phyloP scores from a whole-genome alignment of 2,329 filamentous ascomycete species.

The Pestalotiopsis sp. region DNA sequence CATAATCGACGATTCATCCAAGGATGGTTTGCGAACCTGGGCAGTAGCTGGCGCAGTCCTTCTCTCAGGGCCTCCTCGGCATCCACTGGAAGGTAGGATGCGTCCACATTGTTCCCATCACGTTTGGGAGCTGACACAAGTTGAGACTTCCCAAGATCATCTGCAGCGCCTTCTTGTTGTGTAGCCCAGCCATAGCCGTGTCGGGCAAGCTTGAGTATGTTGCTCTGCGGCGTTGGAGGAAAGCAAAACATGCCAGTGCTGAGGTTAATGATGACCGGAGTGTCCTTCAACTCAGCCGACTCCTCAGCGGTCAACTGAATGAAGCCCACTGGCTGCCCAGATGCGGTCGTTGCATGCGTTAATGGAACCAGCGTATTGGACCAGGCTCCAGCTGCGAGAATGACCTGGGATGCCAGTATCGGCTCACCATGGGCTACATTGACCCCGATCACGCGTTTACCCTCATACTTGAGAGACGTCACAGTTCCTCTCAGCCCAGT shows the following conservation, averaged over 20 bases:
- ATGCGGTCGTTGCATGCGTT: neutral
- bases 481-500: neutral
- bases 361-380: neutral
- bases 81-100: neutral
- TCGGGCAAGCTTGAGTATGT: slow-evolving; percentile 1
- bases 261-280: slow-evolving; percentile 1
- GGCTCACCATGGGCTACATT: neutral
- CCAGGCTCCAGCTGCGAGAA: neutral
- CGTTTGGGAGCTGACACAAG: neutral
- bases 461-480: neutral
- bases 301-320: neutral
- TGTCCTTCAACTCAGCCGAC: neutral
- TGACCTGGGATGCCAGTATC: neutral
- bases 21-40: neutral
- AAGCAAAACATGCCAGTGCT: slow-evolving; percentile 4
- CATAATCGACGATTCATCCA: slow-evolving; percentile 5
- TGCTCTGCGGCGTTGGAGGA: neutral
- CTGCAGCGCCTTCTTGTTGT: neutral
- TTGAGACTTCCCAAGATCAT: neutral
- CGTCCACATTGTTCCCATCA: neutral
- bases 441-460: neutral
- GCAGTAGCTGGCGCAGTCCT: neutral
- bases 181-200: slow-evolving; percentile 6
- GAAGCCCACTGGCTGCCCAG: slow-evolving; percentile 3
- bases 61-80: slow-evolving; percentile 3